Evolutionary conservation across 2,329 filamentous ascomycete species (phyloP).

Genomic region (Apiospora phragmitis): DNA sequence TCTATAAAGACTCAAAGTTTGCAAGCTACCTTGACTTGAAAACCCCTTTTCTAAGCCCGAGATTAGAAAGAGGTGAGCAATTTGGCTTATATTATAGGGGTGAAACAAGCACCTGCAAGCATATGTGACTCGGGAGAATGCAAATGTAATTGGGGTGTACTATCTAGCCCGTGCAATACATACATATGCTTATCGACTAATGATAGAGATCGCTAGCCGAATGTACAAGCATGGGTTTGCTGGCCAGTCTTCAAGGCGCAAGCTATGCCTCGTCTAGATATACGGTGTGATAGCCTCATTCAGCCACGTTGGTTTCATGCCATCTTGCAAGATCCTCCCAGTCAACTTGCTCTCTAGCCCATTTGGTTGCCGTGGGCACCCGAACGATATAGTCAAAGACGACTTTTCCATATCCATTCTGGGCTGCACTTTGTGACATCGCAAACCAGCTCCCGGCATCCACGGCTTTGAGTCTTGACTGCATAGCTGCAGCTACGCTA

Average conservation of each 20-base stretch:
- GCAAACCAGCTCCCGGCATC: neutral
- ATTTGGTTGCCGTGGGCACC: neutral
- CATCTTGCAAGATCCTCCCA: neutral
- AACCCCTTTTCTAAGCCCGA: too few relatives aligned
- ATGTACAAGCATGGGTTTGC: neutral
- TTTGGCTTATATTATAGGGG: too few relatives aligned
- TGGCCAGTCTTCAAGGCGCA: neutral
- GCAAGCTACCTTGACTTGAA: too few relatives aligned
- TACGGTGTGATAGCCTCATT: neutral
- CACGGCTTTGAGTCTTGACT: neutral
- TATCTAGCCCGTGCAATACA: too few relatives aligned
- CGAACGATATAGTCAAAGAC: neutral
- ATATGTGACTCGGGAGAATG: too few relatives aligned
- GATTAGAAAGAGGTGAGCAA: too few relatives aligned
- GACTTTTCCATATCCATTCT: neutral
- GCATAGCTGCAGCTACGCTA: neutral
- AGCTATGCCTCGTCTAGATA: neutral
- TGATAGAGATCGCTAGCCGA: neutral
- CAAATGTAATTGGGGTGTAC: too few relatives aligned
- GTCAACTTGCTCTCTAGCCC: neutral
- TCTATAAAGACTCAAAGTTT: too few relatives aligned
- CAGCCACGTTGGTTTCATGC: neutral
- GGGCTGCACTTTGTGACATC: neutral
- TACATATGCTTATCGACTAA: too few relatives aligned
- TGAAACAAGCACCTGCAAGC: too few relatives aligned